phyloP scores from a whole-genome alignment of 805 yeast species.

The Schwanniomyces sp. region DNA sequence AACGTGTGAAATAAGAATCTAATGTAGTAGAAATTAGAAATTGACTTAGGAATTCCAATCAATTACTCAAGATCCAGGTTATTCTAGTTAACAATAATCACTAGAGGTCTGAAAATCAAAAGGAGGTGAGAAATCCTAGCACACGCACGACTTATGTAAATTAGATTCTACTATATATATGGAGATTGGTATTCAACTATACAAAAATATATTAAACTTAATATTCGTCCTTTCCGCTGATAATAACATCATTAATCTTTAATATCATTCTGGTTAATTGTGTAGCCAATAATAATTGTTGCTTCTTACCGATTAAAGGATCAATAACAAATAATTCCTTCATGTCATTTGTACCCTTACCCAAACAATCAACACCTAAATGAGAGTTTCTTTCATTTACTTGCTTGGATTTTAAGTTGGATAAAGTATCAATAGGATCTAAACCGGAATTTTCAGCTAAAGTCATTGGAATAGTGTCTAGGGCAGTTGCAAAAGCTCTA shows the following conservation, averaged over 20 bases:
- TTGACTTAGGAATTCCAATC: not conserved
- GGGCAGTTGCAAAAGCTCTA: constrained; percentile 89
- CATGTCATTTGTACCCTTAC: constrained; percentile 88
- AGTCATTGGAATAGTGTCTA: constrained; percentile 90
- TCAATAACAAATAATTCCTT: constrained; percentile 91
- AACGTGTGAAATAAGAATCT: not conserved
- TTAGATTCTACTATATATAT: not conserved
- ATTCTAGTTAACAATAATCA: not conserved
- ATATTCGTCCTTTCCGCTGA: constrained; percentile 80
- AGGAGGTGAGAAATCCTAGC: not conserved
- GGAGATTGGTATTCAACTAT: not conserved
- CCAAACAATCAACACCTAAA: constrained; percentile 93
- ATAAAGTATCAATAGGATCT: constrained; percentile 87
- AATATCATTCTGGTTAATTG: constrained; percentile 97
- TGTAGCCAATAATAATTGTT: constrained; percentile 92
- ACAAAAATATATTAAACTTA: constrained; percentile 17
- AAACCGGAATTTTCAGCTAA: constrained; percentile 97
- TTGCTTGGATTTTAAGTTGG: constrained; percentile 82
- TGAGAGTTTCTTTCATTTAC: constrained; percentile 66
- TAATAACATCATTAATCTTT: constrained; percentile 94
- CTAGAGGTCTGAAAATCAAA: not conserved
- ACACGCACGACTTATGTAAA: not conserved
- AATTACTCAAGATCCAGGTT: not conserved
- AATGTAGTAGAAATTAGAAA: not conserved
- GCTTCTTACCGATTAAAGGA: constrained; percentile 96